phyloP scores from a whole-genome alignment of 148 eudicot species.

The Drosera capensis region DNA sequence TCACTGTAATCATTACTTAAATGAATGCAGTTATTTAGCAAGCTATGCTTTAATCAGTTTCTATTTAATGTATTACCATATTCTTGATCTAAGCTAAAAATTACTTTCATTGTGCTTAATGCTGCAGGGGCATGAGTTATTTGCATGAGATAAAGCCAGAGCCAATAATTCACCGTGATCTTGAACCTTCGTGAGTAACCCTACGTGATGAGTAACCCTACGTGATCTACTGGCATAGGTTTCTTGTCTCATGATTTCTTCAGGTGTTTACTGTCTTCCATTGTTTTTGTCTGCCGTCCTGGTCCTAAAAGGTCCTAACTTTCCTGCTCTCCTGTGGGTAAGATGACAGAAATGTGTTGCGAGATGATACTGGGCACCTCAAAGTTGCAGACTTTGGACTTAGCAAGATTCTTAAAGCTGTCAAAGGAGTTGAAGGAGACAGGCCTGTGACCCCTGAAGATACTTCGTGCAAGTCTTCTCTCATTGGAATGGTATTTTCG shows the following conservation, averaged over 20 bases:
- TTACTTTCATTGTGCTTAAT: conserved; percentile 8
- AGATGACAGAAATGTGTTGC: conserved; percentile 82
- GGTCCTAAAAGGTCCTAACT: conserved; percentile 8
- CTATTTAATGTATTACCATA: not conserved
- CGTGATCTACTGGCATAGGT: not conserved
- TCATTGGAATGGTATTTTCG: too few relatives aligned
- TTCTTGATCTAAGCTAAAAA: not conserved
- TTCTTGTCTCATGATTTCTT: too few relatives aligned
- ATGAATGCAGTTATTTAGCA: too few relatives aligned
- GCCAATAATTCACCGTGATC: conserved; percentile 85
- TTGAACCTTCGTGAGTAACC: conserved; percentile 91
- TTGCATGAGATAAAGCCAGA: conserved; percentile 85
- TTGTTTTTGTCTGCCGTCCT: not conserved
- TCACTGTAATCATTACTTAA: too few relatives aligned
- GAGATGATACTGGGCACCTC: conserved; percentile 94
- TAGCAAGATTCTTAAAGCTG: conserved; percentile 74
- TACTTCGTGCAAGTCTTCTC: conserved; percentile 47
- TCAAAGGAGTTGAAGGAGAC: conserved; percentile 51
- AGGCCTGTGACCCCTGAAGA: conserved; percentile 35
- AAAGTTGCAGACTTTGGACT: conserved; percentile 99
- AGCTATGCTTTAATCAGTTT: too few relatives aligned
- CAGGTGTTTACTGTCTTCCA: not conserved
- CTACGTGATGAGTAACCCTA: too few relatives aligned
- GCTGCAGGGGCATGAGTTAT: conserved; percentile 87
- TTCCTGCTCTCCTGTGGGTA: conserved; percentile 17